Percentiles rank a stretch among this genome's conserved stretches.
Conservation (phyloP, 257 asterid species). For the Petunia secreta region DNA sequence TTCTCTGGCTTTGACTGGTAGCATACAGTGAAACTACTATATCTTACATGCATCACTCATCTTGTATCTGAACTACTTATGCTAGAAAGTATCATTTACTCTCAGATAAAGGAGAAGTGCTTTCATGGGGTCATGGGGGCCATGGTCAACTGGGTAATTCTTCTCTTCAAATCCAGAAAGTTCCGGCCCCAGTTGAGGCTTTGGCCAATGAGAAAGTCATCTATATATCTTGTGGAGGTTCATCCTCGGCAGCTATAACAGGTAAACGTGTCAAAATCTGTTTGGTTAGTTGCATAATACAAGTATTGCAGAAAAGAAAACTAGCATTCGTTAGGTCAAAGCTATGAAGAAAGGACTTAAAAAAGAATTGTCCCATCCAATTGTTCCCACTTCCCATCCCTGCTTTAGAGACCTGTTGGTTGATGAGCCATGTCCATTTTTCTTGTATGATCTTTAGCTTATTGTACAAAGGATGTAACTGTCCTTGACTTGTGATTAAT, state of each 20-base stretch:
- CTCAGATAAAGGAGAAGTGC: slow-evolving; percentile 84
- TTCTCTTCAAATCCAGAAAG: slow-evolving; percentile 66
- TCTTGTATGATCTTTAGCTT: background rate
- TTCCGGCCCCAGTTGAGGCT: slow-evolving; percentile 73
- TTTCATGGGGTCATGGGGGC: slow-evolving; percentile 98
- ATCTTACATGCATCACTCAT: slow-evolving; percentile 5
- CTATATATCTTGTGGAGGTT: slow-evolving; percentile 89
- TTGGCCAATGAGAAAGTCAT: slow-evolving; percentile 70
- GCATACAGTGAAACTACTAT: background rate
- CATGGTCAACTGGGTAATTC: slow-evolving; percentile 94
- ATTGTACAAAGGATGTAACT: slow-evolving; percentile 16
- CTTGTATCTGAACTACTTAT: slow-evolving; percentile 30
- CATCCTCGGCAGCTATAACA: slow-evolving; percentile 92
- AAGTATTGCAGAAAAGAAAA: background rate
- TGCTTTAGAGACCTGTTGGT: slow-evolving; percentile 10
- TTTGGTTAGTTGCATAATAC: background rate
- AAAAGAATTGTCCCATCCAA: background rate
- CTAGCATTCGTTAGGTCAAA: background rate
- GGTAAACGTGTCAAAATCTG: slow-evolving; percentile 48
- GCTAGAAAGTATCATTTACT: slow-evolving; percentile 25
- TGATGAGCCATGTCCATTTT: background rate
- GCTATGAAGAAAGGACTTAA: background rate
- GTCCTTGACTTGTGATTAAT: slow-evolving; percentile 9
- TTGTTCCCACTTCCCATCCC: background rate
- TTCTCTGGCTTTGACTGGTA: slow-evolving; percentile 97